phyloP scores from a whole-genome alignment of 805 yeast genomes.

The Lachancea quebecensis region DNA sequence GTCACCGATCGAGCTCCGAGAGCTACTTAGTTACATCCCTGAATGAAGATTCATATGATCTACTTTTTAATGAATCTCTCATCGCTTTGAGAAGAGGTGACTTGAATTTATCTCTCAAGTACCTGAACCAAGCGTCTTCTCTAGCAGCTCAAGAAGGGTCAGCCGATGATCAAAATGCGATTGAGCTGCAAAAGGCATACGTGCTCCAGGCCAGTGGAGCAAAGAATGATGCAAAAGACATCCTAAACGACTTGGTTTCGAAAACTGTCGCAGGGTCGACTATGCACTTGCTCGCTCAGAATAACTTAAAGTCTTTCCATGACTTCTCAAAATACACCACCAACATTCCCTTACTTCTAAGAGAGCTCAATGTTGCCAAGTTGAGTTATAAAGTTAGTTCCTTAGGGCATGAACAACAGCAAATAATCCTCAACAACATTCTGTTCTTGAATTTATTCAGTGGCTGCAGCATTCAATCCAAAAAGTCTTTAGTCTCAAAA shows the following conservation, averaged over 20 bases:
- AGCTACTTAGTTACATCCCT: conserved; percentile 13
- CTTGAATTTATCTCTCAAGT: conserved; percentile 34
- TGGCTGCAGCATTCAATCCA: conserved; percentile 16
- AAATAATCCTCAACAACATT: conserved; percentile 14
- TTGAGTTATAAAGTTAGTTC: conserved; percentile 15
- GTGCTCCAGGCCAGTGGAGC: conserved; percentile 41
- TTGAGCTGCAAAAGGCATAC: conserved; percentile 53
- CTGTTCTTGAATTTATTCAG: conserved; percentile 24
- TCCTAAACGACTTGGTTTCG: conserved; percentile 32
- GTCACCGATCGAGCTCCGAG: conserved; percentile 32
- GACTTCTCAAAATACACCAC: conserved; percentile 28
- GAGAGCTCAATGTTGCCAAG: conserved; percentile 30
- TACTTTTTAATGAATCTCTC: conserved; percentile 57
- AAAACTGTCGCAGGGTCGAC: conserved; percentile 19
- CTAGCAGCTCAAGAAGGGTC: conserved; percentile 36
- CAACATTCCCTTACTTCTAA: conserved; percentile 27
- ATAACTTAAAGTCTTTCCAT: conserved; percentile 25
- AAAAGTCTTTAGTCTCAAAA: conserved; percentile 17
- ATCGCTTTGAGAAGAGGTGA: conserved; percentile 42
- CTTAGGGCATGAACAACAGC: conserved; percentile 25
- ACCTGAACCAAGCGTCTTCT: conserved; percentile 40
- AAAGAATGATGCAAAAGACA: conserved; percentile 29
- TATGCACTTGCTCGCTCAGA: conserved; percentile 26
- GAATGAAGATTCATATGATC: conserved; percentile 45
- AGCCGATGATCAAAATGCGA: conserved; percentile 51